Evolutionary conservation across 2,329 filamentous ascomycete species (phyloP).

Genomic region (Botrytis pseudocinerea): DNA sequence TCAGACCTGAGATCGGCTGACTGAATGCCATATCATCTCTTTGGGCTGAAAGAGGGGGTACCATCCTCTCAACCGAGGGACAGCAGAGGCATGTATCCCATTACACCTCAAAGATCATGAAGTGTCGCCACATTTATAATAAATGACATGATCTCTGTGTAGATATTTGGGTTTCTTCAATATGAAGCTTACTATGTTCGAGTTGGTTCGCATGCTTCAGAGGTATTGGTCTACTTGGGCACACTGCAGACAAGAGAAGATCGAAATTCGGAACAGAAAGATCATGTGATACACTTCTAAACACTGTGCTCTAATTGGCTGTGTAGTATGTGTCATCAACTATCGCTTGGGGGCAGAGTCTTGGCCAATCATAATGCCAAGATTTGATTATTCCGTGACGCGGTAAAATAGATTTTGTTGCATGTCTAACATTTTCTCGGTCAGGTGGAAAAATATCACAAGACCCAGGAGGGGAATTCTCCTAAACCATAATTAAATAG

Average conservation of each 20-base stretch:
- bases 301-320: background rate
- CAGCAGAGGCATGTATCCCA: background rate
- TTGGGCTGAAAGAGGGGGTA: background rate
- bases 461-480: background rate
- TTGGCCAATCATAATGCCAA: background rate
- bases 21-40: no score
- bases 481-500: background rate
- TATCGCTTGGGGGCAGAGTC: background rate
- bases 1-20: accelerated
- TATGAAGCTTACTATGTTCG: background rate
- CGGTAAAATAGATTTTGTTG: background rate
- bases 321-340: background rate
- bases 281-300: background rate
- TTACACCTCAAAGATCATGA: background rate
- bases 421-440: background rate
- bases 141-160: background rate
- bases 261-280: background rate
- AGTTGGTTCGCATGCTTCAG: background rate
- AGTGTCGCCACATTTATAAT: no score
- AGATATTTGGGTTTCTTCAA: no score
- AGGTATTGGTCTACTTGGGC: no score
- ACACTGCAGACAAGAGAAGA: background rate
- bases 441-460: background rate
- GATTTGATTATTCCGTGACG: background rate
- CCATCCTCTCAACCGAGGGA: background rate